Evolutionary conservation across 2,329 filamentous ascomycete species (phyloP).

Genomic region (Colletotrichum sp.): DNA sequence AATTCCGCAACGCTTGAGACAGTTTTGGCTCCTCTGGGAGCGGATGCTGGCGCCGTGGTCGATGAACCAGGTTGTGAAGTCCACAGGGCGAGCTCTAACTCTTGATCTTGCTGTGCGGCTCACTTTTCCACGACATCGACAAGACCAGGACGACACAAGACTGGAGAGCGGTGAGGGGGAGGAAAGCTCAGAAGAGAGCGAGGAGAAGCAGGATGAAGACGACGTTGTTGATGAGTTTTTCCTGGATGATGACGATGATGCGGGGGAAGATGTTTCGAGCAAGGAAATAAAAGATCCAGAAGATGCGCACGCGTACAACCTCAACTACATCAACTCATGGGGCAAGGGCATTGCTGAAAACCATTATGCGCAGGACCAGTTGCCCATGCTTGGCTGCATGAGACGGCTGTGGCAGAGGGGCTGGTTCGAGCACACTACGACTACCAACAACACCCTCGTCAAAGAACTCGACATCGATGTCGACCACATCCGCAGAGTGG

Average conservation of each 20-base stretch:
- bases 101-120: conserved; percentile 1
- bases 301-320: background rate
- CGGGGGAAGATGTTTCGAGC: rapidly evolving
- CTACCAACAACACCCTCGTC: background rate
- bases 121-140: background rate
- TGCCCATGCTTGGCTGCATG: conserved; percentile 3
- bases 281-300: background rate
- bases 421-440: background rate
- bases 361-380: background rate
- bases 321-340: background rate
- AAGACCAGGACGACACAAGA: background rate
- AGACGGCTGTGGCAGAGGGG: background rate
- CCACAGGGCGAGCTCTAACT: background rate
- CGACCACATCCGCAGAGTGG: background rate
- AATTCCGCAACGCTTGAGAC: background rate
- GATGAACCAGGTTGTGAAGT: conserved; percentile 1
- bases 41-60: background rate
- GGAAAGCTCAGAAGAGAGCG: background rate
- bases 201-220: background rate
- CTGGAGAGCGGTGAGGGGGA: background rate
- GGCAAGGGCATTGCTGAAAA: background rate
- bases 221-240: background rate
- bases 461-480: background rate
- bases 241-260: background rate
- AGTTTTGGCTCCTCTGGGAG: background rate